Base-by-base conservation (phyloP, 129 eudicot species). In the Rutidosis leptorrhynchoides region DNA sequence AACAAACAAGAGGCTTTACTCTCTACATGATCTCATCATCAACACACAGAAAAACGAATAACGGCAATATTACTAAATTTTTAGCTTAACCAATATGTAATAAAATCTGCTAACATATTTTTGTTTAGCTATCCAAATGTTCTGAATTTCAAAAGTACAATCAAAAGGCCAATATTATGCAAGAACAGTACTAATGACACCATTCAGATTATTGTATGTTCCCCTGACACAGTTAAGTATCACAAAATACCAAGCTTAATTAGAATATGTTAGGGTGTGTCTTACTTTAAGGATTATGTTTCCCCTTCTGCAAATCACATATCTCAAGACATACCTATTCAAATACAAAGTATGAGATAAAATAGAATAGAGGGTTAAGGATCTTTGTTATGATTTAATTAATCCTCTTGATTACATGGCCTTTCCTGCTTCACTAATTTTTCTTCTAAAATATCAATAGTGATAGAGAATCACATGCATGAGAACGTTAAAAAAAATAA, bases 201-300 rank as follows among this genome's bases (percentile, higher is more conserved):
- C 42, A 45, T 65, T 48, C 25, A 65, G 37, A 65, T 49, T 65
- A 65, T 28, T n/a, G 9, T n/a, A 30, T 37, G 51, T 28, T 52
- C 42, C 42, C 61, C 21, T 22, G 28, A 21, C 11, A 10, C 26
- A 4, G 6, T 33, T 54, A 30, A 33, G 17, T 32, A 53, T 8
- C 33, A 7, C 6, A 53, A 54, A 46, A 30, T 5, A 24, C 46
- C 61, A 27, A 51, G 21, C 21, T 10, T 10, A 20, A 17, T 56
- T 32, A 32, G 20, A 52, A 67, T 22, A 52, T 53, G 51, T 30
- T 21, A 68, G 9, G 52, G 53, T 55, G 33, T 53, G 24, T 21
- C 19, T 58, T 35, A 5, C 43, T 35, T 35, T 5, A 35, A 35
- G 43, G 10, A 35, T 35, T 5, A 35, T 66, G 10, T 35, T 35